Conservation (phyloP, 2,329 filamentous ascomycete genomes). For the Microsporum canis region DNA sequence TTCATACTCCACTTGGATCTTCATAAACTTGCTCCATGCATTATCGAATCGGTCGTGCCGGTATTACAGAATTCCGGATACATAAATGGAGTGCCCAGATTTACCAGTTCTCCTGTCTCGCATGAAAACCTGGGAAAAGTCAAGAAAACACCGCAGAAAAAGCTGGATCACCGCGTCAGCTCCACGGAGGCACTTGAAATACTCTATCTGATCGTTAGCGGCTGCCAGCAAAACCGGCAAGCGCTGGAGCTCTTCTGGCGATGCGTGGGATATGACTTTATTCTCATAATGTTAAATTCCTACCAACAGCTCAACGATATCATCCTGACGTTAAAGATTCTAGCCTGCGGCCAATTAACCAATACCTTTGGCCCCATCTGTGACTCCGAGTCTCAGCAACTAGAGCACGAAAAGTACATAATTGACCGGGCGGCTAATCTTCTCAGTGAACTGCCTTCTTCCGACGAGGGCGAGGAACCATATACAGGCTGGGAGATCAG, state of each 20-base stretch:
- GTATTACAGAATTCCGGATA: constrained; percentile 38
- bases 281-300: constrained; percentile 48
- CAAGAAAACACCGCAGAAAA: constrained; percentile 31
- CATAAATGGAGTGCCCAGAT: constrained; percentile 44
- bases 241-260: constrained; percentile 44
- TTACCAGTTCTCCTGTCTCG: constrained; percentile 34
- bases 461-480: constrained; percentile 33
- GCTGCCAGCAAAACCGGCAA: constrained; percentile 34
- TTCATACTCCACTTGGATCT: constrained; percentile 32
- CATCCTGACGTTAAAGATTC: constrained; percentile 42
- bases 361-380: constrained; percentile 46
- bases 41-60: constrained; percentile 30
- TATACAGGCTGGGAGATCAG: constrained; percentile 29
- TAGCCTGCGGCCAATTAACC: constrained; percentile 44
- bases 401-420: constrained; percentile 36
- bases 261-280: constrained; percentile 45
- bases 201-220: constrained; percentile 42
- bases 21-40: constrained; percentile 24
- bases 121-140: constrained; percentile 30
- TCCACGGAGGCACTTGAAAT: constrained; percentile 45
- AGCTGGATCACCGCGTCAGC: constrained; percentile 40
- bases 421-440: constrained; percentile 48
- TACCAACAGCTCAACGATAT: constrained; percentile 48
- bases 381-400: constrained; percentile 18
- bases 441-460: constrained; percentile 43